Conservation (phyloP, 129 eudicot species). For the sunflower (Helianthus annuus) region DNA sequence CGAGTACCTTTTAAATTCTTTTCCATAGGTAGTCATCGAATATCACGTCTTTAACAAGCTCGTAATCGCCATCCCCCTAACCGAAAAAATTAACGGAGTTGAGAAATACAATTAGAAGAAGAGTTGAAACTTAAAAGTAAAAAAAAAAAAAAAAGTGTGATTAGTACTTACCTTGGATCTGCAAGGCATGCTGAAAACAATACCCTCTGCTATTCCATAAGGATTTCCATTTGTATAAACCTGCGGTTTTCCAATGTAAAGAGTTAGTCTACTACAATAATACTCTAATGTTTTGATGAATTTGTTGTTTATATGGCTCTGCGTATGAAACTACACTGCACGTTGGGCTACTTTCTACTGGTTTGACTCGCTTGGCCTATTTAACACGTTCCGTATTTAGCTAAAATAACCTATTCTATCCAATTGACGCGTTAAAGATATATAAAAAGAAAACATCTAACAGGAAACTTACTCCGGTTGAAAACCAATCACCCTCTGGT, state of each 20-base stretch:
- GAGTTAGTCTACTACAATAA: neutral
- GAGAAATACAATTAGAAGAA: neutral
- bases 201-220: constrained; percentile 90
- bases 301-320: no score
- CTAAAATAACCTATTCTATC: neutral
- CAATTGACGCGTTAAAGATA: neutral
- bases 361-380: neutral
- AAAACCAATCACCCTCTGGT: constrained; percentile 97
- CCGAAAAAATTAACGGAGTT: neutral
- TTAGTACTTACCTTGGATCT: constrained; percentile 66
- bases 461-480: constrained; percentile 30
- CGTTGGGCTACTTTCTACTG: neutral
- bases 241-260: constrained; percentile 35
- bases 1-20: constrained; percentile 66
- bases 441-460: neutral
- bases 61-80: constrained; percentile 98
- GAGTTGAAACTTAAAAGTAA: neutral
- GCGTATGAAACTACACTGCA: neutral
- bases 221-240: constrained; percentile 93
- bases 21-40: constrained; percentile 77
- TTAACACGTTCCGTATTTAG: neutral
- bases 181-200: constrained; percentile 98
- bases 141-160: neutral
- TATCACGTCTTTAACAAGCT: constrained; percentile 81
- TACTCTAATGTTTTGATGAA: neutral